phyloP scores from a whole-genome alignment of 2,329 filamentous ascomycete genomes.

The Sporothrix curviconia region DNA sequence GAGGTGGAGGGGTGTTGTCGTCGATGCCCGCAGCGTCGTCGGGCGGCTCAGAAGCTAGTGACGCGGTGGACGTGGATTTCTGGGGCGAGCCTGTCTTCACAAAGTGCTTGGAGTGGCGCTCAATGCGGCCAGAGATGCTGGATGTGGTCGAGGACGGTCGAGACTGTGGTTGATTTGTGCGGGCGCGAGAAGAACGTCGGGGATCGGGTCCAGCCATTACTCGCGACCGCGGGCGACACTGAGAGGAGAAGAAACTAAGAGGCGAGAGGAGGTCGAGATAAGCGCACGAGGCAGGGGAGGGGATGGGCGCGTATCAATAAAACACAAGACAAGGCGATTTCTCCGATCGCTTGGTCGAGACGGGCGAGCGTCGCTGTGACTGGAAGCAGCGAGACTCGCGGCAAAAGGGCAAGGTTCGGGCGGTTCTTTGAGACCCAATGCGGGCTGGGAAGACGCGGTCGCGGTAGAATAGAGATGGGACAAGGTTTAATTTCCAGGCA shows the following conservation, averaged over 20 bases:
- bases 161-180: constrained; percentile 67
- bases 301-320: not conserved
- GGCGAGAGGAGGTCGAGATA: not conserved
- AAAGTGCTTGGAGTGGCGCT: constrained; percentile 66
- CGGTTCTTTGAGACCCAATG: no score
- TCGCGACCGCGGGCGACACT: constrained; percentile 27
- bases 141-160: constrained; percentile 74
- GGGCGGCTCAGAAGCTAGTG: constrained; percentile 61
- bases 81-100: constrained; percentile 66
- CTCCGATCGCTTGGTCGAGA: not conserved
- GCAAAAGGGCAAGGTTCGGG: not conserved
- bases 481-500: no score
- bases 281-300: not conserved
- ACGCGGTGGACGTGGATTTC: constrained; percentile 68
- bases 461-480: no score
- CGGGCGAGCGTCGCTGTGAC: not conserved
- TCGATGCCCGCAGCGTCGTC: constrained; percentile 54
- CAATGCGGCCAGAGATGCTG: constrained; percentile 64
- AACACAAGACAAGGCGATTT: not conserved
- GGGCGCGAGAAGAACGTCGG: constrained; percentile 87
- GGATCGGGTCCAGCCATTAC: constrained; percentile 61
- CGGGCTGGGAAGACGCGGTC: no score
- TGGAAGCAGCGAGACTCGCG: not conserved
- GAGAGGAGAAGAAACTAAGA: not conserved
- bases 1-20: constrained; percentile 67